Evolutionary conservation across 1,139 yeast genomes (phyloP), one percentile per base, ranked within the genome.

Genomic region (Geotrichum klebahnii): DNA sequence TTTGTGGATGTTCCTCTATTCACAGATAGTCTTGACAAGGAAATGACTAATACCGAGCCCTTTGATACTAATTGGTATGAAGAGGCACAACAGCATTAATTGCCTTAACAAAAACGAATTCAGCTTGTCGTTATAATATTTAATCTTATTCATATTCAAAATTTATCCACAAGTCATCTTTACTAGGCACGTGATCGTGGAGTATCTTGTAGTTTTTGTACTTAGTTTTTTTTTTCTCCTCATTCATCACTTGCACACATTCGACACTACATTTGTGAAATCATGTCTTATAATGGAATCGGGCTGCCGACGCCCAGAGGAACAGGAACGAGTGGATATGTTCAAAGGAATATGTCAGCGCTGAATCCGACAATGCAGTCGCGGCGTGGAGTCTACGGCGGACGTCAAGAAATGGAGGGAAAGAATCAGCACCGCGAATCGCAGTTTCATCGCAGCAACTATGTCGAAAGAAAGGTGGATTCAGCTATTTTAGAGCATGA

Each of bases 311-410:
- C 83, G 0, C 79, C 84, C 0, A 69, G 87, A 51, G 94, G 94
- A 0, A 72, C 84, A 0, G 87, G 87, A 0, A 84, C 92, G 1
- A 82, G 84, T 38, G 94, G 94, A 0, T 75, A 76, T 60, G 73
- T 84, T 3, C 84, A 82, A 61, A 69, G 73, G 51, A 83, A 76
- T 56, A 56, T 71, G 5, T 69, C 78, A 0, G 59, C 70, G 12
- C 42, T 55, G 46, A 66, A 57, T 51, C 62, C 46, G 54, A 60
- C 57, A 39, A 62, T 22, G 6, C 48, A 44, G 26, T 26, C 50
- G 19, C 36, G 43, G 20, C 64, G 67, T 2, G 73, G 71, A 14
- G 67, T 66, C 36, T 72, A 63, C 56, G 68, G 65, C 40, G 58
- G 65, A 38, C 64, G 77, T 41, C 67, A 68, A 54, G 55, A 59